A percentile compares a stretch with the other conserved stretches of the same genome.
phyloP scores from a whole-genome alignment of 78 protist species.

The Pigoraptor vietnamica region DNA sequence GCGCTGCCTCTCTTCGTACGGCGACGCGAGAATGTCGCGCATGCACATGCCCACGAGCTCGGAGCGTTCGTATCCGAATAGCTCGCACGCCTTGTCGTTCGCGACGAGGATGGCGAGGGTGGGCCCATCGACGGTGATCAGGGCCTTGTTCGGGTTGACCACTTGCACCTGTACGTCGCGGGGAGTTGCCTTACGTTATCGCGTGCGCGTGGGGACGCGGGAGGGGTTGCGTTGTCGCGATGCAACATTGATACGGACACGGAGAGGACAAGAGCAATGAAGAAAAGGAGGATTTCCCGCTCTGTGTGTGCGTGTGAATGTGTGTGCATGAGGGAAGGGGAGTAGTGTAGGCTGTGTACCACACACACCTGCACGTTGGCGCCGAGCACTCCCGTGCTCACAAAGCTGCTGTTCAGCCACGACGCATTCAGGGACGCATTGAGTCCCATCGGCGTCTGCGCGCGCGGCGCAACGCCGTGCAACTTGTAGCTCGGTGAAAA shows the following conservation, averaged over 20 bases:
- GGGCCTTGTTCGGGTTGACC: not conserved
- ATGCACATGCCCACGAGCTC: not conserved
- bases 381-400: not conserved
- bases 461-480: not conserved
- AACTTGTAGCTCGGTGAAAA: not conserved
- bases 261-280: not conserved
- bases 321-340: not conserved
- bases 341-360: not conserved
- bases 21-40: not conserved
- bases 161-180: not conserved
- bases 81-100: not conserved
- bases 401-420: not conserved
- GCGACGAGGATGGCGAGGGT: not conserved
- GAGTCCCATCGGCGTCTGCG: not conserved
- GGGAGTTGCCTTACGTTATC: no score
- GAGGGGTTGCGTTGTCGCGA: not conserved
- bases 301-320: not conserved
- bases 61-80: not conserved
- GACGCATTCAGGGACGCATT: not conserved
- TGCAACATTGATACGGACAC: not conserved
- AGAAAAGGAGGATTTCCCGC: not conserved
- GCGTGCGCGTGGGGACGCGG: not conserved
- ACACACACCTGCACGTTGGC: not conserved
- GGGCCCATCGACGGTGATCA: not conserved
- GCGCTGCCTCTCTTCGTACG: not conserved